Conservation (phyloP, 495 filamentous ascomycete genomes). For the Peziza echinospora region DNA sequence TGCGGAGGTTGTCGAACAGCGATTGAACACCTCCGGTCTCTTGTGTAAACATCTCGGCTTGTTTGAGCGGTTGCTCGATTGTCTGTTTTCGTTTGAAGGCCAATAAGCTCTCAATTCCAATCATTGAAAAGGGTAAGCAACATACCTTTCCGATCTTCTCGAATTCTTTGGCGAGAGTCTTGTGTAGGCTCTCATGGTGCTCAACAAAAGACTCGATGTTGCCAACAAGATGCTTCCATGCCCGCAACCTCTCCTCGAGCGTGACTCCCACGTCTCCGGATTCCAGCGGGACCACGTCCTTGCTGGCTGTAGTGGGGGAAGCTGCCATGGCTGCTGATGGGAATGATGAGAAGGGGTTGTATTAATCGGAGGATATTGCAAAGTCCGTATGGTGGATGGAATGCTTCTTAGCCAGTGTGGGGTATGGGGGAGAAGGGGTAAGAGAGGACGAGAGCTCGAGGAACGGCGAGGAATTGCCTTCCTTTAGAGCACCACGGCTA, state of each 20-base stretch:
- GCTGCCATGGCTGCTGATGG: too few species aligned
- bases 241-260: conserved; percentile 63
- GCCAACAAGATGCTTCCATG: conserved; percentile 84
- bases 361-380: too few species aligned
- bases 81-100: background rate
- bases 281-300: conserved; percentile 16
- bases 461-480: too few species aligned
- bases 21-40: conserved; percentile 60
- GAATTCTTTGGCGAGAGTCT: conserved; percentile 74
- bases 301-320: background rate
- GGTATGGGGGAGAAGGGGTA: too few species aligned
- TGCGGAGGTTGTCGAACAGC: conserved; percentile 79
- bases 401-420: too few species aligned
- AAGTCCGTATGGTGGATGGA: too few species aligned
- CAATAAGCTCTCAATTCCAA: too few species aligned
- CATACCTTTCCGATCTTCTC: conserved; percentile 75
- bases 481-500: too few species aligned
- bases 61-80: conserved; percentile 1
- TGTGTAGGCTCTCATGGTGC: conserved; percentile 64
- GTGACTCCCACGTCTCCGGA: conserved; percentile 42
- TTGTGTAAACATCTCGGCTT: conserved; percentile 24
- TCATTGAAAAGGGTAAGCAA: background rate
- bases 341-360: background rate
- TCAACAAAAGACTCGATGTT: conserved; percentile 79
- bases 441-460: too few species aligned